Percentiles rank a stretch among this genome's conserved stretches.
Evolutionary conservation across 108 stramenopile species (phyloP).

Genomic region (Cyclotella distinguenda): DNA sequence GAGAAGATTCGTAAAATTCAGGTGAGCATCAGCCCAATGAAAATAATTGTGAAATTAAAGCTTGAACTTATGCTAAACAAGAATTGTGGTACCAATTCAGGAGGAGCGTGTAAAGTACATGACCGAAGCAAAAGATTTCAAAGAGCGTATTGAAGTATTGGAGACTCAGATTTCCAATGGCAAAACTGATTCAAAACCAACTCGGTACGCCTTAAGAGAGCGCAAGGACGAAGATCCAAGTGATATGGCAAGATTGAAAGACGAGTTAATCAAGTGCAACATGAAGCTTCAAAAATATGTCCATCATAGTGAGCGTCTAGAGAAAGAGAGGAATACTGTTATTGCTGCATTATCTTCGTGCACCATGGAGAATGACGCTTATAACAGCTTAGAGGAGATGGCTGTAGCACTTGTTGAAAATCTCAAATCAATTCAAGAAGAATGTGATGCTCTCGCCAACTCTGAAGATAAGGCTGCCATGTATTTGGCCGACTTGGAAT

Average conservation of each 20-base stretch:
- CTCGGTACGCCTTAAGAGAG: slow-evolving; percentile 29
- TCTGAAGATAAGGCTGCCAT: slow-evolving; percentile 41
- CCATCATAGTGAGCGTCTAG: slow-evolving; percentile 68
- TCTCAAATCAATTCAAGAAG: slow-evolving; percentile 64
- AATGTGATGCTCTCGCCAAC: slow-evolving; percentile 50
- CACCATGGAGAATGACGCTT: slow-evolving; percentile 49
- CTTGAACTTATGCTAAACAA: neutral
- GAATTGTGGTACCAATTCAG: slow-evolving; percentile 6
- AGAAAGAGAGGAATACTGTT: slow-evolving; percentile 70
- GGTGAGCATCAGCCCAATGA: no score
- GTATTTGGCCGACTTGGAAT: slow-evolving; percentile 49
- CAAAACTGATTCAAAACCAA: slow-evolving; percentile 7
- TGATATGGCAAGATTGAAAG: slow-evolving; percentile 55
- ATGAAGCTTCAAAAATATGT: slow-evolving; percentile 80
- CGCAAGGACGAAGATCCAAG: slow-evolving; percentile 32
- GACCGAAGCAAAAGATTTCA: slow-evolving; percentile 56
- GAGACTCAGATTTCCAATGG: slow-evolving; percentile 26
- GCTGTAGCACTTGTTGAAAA: slow-evolving; percentile 63
- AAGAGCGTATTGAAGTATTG: slow-evolving; percentile 49
- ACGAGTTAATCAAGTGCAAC: slow-evolving; percentile 74
- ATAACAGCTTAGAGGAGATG: slow-evolving; percentile 57
- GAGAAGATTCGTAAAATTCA: slow-evolving; percentile 76
- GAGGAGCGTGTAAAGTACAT: slow-evolving; percentile 47
- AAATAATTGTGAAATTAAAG: neutral
- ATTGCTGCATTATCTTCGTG: slow-evolving; percentile 45